Evolutionary conservation across 768 basidiomycete genomes (phyloP).

Genomic region (Tricholoma matsutake): DNA sequence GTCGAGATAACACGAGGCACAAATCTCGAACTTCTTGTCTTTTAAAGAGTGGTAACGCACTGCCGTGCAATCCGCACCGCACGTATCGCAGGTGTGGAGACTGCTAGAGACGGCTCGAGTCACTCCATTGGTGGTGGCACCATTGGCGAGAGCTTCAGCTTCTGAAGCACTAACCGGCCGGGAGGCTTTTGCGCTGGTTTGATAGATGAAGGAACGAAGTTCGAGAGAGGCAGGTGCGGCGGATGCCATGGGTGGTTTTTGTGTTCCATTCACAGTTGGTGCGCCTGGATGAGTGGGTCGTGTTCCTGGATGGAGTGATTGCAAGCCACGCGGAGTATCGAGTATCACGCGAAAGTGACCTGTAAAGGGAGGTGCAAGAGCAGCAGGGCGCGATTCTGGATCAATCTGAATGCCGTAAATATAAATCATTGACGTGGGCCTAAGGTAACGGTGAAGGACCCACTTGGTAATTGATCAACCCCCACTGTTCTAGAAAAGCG

Average conservation of each 20-base stretch:
- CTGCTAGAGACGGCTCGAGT: slow-evolving; percentile 30
- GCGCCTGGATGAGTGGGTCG: slow-evolving; percentile 45
- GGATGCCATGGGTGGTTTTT: slow-evolving; percentile 33
- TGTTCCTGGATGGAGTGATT: slow-evolving; percentile 86
- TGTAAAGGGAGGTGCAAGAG: slow-evolving; percentile 95
- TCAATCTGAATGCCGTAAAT: slow-evolving; percentile 64
- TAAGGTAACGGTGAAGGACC: slow-evolving; percentile 15
- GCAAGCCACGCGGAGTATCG: slow-evolving; percentile 93
- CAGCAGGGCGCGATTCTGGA: slow-evolving; percentile 91
- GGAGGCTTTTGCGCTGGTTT: slow-evolving; percentile 82
- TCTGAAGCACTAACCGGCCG: slow-evolving; percentile 65
- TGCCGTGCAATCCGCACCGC: slow-evolving; percentile 88
- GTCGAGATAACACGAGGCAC: slow-evolving; percentile 89
- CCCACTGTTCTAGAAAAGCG: slow-evolving; percentile 99
- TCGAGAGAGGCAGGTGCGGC: slow-evolving; percentile 74
- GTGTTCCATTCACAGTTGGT: slow-evolving; percentile 45
- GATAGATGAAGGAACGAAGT: slow-evolving; percentile 84
- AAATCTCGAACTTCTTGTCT: slow-evolving; percentile 88
- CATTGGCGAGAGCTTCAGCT: slow-evolving; percentile 62
- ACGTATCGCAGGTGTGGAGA: slow-evolving; percentile 83
- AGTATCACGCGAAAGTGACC: slow-evolving; percentile 98
- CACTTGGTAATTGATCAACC: slow-evolving; percentile 97
- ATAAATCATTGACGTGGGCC: slow-evolving; percentile 5
- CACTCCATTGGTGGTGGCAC: slow-evolving; percentile 45
- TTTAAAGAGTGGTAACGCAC: slow-evolving; percentile 92